phyloP scores from a whole-genome alignment of 1,139 yeast species.

The Yamadazyma diospyri region DNA sequence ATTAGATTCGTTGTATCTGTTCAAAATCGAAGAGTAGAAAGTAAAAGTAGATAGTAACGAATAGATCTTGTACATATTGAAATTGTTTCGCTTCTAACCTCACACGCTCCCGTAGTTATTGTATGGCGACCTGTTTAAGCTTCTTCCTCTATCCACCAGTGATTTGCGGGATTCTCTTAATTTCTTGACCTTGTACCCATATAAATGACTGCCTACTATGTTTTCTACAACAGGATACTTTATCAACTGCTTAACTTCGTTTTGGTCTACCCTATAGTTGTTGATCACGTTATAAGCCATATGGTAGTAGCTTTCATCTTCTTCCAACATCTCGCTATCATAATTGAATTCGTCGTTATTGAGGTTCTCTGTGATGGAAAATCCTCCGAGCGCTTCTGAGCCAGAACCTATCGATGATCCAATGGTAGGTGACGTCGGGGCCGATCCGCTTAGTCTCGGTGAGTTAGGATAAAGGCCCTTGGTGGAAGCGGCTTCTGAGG shows the following conservation, averaged over 20 bases:
- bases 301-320: conserved; percentile 36
- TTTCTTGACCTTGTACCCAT: conserved; percentile 42
- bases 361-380: conserved; percentile 28
- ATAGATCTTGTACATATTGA: conserved; percentile 5
- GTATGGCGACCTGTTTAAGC: conserved; percentile 7
- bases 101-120: conserved; percentile 6
- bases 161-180: conserved; percentile 23
- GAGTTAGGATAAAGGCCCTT: conserved; percentile 31
- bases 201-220: conserved; percentile 38
- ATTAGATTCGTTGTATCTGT: conserved; percentile 40
- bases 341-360: conserved; percentile 27
- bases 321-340: conserved; percentile 36
- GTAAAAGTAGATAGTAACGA: conserved; percentile 1
- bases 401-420: conserved; percentile 4
- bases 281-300: conserved; percentile 34
- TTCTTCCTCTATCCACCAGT: conserved; percentile 12
- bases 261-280: conserved; percentile 39
- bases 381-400: conserved; percentile 8
- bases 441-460: conserved; percentile 16
- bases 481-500: conserved; percentile 33
- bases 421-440: conserved; percentile 27
- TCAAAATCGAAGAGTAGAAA: conserved; percentile 36
- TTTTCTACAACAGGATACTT: conserved; percentile 48
- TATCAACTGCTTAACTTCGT: conserved; percentile 30
- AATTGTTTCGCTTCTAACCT: too few relatives aligned